These are phyloP conservation scores for Penicillium sp. DNA, from an alignment of 2,329 filamentous ascomycete species.

Conservation along the genomic window DNA sequence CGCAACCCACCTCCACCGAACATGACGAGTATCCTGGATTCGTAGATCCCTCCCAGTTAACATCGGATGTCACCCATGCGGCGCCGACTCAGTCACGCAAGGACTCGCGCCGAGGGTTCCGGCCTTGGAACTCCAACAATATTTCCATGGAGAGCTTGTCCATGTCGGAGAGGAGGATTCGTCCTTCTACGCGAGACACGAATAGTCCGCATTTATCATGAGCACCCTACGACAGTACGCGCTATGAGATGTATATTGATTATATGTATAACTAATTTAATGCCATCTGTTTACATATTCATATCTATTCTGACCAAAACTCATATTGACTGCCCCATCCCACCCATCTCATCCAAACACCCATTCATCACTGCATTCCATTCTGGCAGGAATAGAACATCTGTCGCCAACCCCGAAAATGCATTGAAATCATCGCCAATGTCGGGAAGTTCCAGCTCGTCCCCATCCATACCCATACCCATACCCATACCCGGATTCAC, in stretches of 20 bases:
- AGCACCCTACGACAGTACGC: not conserved
- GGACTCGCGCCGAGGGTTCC: constrained; percentile 17
- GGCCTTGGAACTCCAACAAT: constrained; percentile 6
- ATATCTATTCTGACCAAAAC: too few species aligned
- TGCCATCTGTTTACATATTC: not conserved
- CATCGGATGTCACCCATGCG: constrained; percentile 44
- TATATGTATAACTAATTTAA: not conserved
- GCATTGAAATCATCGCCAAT: too few species aligned
- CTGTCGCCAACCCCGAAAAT: too few species aligned
- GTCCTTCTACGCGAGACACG: constrained; percentile 20
- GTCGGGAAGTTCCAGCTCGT: too few species aligned
- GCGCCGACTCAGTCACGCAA: constrained; percentile 22
- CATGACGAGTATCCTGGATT: constrained; percentile 45
- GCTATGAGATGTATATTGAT: constrained; percentile 1
- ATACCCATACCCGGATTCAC: too few species aligned
- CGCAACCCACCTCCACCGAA: constrained; percentile 36
- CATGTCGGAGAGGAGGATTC: constrained; percentile 29
- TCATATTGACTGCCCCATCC: too few species aligned
- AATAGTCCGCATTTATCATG: constrained; percentile 23
- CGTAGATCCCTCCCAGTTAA: constrained; percentile 45
- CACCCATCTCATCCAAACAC: too few species aligned
- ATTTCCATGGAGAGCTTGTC: constrained; percentile 36
- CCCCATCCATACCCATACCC: too few species aligned
- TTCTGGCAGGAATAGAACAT: too few species aligned
- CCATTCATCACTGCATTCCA: too few species aligned